Percentiles rank a stretch among this genome's conserved stretches.
phyloP scores from a whole-genome alignment of 2,329 filamentous ascomycete species.

The Arachnomyces sp. region DNA sequence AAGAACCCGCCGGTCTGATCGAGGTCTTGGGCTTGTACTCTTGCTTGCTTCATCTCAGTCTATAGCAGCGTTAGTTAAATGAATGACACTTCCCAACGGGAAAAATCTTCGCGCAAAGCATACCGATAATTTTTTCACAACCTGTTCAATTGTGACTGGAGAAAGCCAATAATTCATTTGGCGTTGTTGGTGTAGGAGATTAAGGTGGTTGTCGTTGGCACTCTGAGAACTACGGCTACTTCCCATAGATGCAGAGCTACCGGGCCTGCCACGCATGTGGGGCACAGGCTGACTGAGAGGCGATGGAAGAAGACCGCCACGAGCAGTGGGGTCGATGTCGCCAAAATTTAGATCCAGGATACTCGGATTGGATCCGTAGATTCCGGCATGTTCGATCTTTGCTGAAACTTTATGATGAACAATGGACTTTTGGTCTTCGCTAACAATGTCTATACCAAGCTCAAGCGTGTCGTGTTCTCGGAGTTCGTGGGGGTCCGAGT shows the following conservation, averaged over 20 bases:
- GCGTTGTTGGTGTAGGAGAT: slow-evolving; percentile 61
- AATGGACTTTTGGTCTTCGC: slow-evolving; percentile 96
- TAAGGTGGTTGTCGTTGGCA: slow-evolving; percentile 48
- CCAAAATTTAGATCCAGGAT: slow-evolving; percentile 85
- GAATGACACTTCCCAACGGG: slow-evolving; percentile 17
- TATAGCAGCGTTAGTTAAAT: slow-evolving; percentile 33
- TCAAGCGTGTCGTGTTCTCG: slow-evolving; percentile 88
- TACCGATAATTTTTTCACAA: slow-evolving; percentile 80
- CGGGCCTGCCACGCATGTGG: slow-evolving; percentile 62
- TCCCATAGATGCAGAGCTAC: slow-evolving; percentile 61
- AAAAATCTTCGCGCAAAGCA: slow-evolving; percentile 12
- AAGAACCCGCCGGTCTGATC: slow-evolving; percentile 76
- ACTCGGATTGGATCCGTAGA: slow-evolving; percentile 63
- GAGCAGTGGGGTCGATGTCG: slow-evolving; percentile 72
- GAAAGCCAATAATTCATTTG: slow-evolving; percentile 77
- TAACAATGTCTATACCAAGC: slow-evolving; percentile 95
- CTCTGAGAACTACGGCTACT: slow-evolving; percentile 51
- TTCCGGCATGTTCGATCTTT: slow-evolving; percentile 90
- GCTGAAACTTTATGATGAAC: slow-evolving; percentile 98
- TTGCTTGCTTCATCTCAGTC: slow-evolving; percentile 85
- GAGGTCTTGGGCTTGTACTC: slow-evolving; percentile 79
- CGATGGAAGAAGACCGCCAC: slow-evolving; percentile 63
- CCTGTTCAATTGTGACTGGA: slow-evolving; percentile 86
- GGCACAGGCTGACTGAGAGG: slow-evolving; percentile 56
- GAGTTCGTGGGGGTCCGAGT: slow-evolving; percentile 91